phyloP scores from a whole-genome alignment of 257 asterid genomes.

The Rhazya stricta region DNA sequence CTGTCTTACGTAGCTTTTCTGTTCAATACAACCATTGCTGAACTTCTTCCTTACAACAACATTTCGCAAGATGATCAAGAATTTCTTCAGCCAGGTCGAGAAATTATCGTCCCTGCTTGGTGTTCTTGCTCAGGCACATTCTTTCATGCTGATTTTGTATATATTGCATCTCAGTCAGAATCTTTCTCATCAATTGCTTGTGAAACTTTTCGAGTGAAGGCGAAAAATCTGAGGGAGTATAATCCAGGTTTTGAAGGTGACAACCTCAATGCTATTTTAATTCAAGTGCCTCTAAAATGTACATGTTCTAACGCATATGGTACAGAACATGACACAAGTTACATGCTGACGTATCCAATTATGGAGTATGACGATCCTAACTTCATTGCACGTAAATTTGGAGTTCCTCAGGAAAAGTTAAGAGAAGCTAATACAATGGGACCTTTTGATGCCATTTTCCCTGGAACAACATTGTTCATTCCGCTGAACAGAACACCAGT shows the following conservation, averaged over 20 bases:
- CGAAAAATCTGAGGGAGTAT: neutral
- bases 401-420: neutral
- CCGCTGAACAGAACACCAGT: conserved; percentile 10
- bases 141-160: neutral
- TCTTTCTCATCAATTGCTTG: conserved; percentile 8
- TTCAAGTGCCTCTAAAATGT: conserved; percentile 17
- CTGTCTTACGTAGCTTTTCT: conserved; percentile 10
- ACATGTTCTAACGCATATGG: conserved; percentile 17
- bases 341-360: conserved; percentile 15
- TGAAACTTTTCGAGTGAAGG: conserved; percentile 10
- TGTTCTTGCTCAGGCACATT: conserved; percentile 11
- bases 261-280: neutral
- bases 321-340: neutral
- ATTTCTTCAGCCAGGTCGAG: conserved; percentile 7
- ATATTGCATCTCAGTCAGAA: neutral
- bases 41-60: conserved; percentile 7
- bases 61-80: conserved; percentile 13
- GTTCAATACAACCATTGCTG: neutral
- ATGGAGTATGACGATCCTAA: conserved; percentile 5
- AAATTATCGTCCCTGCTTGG: conserved; percentile 13
- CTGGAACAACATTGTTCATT: conserved; percentile 18
- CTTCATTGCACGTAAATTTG: conserved; percentile 8
- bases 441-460: conserved; percentile 13
- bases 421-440: conserved; percentile 1
- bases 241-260: conserved; percentile 9